Evolutionary conservation across 2,329 filamentous ascomycete species (phyloP), one percentile per base, ranked within the genome.

Genomic region (Paracorniculantispora psalliotae): DNA sequence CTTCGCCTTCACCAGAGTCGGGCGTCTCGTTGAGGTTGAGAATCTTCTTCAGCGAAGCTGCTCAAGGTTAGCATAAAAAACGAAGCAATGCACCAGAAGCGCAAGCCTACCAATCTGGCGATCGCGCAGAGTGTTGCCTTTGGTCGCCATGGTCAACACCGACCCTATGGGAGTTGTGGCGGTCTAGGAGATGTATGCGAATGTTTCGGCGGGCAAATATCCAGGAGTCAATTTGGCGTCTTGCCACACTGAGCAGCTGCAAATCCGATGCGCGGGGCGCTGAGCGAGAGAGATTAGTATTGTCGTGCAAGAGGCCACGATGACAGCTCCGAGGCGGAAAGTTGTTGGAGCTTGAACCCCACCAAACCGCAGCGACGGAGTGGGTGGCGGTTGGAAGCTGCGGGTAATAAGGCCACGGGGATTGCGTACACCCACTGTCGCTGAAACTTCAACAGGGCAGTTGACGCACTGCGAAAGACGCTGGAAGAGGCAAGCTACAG

Each of bases 31-130:
- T 99, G 65, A 99, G 80, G 73, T 97, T 97, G 65, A 99, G 85
- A 68, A 99, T 92, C 75, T 91, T 93, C 79, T 96, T 92, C 69
- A 99, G 91, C 19, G 93, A 93, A 52, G 89, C 92, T 96, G 64
- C 51, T 12, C 12, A 30, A 15, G 6, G 13, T 66, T 43, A 65
- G 61, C 5, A 49, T 39, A 10, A 26, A 5, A 33, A n/a, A n/a
- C n/a, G 15, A 10, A 23, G 30, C 23, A 44, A 17, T 23, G 55
- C 15, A 25, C 9, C 35, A 26, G 8, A 15, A n/a, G 4, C n/a
- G 23, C 23, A 2, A 4, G 25, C 48, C 35, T 69, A 79, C 78
- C 71, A 68, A 81, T 79, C 67, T 81, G 79, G 69, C 77, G 78
- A 71, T 81, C 79, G 67, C 79, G 75, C 66, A 81, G 67, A 44